Evolutionary conservation across 768 basidiomycete genomes (phyloP).

Genomic region (Boletellus sp.): DNA sequence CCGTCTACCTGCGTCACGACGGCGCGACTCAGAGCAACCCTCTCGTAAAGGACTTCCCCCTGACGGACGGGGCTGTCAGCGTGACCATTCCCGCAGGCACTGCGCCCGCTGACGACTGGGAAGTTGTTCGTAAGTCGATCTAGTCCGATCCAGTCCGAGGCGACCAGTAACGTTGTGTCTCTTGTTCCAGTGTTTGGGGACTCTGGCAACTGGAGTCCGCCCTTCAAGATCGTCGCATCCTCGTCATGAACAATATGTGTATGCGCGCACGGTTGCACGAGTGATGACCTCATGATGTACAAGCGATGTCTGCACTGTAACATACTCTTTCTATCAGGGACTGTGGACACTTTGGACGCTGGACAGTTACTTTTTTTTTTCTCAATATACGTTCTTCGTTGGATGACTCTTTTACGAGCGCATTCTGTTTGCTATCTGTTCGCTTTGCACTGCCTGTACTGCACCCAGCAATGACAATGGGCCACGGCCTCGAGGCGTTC

Average conservation of each 20-base stretch:
- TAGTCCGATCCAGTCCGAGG: not conserved
- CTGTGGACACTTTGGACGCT: slow-evolving; percentile 9
- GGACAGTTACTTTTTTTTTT: slow-evolving; percentile 7
- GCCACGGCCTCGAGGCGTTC: not conserved
- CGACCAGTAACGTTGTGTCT: not conserved
- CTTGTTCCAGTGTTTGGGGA: slow-evolving; percentile 46
- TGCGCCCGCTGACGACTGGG: slow-evolving; percentile 37
- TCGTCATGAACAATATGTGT: slow-evolving; percentile 17
- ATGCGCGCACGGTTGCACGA: slow-evolving; percentile 1
- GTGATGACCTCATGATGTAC: slow-evolving; percentile 17
- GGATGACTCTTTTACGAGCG: not conserved
- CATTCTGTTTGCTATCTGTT: not conserved
- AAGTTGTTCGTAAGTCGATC: slow-evolving; percentile 40
- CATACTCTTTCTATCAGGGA: slow-evolving; percentile 4
- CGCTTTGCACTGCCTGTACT: slow-evolving; percentile 8
- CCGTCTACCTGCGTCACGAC: slow-evolving; percentile 40
- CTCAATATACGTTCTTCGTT: no score
- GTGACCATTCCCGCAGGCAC: slow-evolving; percentile 40
- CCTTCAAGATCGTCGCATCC: slow-evolving; percentile 39
- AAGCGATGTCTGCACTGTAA: not conserved
- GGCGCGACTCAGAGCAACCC: slow-evolving; percentile 30
- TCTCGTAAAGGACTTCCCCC: slow-evolving; percentile 37
- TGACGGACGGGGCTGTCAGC: slow-evolving; percentile 33
- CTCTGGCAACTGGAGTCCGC: slow-evolving; percentile 46
- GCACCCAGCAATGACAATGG: not conserved